Conservation (phyloP, 2,329 filamentous ascomycete species). For the Aspergillus jensenii region DNA sequence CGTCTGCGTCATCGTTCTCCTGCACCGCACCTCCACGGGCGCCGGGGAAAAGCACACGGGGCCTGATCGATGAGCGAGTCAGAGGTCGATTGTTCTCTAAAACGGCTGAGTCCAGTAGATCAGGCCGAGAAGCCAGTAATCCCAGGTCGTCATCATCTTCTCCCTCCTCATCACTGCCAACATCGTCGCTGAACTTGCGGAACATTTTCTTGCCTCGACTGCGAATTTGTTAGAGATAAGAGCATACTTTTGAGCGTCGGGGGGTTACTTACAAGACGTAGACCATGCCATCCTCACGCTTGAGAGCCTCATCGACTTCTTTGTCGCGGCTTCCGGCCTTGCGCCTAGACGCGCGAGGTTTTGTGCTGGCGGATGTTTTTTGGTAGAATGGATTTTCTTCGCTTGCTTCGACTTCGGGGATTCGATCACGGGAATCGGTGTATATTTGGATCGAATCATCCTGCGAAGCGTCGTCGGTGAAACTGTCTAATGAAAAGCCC, state of each 20-base stretch:
- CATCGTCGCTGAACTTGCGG: conserved; percentile 52
- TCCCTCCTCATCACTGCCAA: conserved; percentile 40
- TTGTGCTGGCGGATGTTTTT: conserved; percentile 33
- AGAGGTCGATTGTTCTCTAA: conserved; percentile 46
- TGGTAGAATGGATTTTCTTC: conserved; percentile 58
- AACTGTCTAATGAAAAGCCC: conserved; percentile 47
- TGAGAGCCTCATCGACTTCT: conserved; percentile 51
- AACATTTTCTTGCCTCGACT: conserved; percentile 64
- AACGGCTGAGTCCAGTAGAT: conserved; percentile 34
- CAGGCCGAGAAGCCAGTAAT: conserved; percentile 40
- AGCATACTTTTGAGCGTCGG: background rate
- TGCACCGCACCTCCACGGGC: conserved; percentile 43
- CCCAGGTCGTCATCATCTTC: conserved; percentile 42
- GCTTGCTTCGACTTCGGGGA: conserved; percentile 53
- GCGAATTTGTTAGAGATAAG: conserved; percentile 25
- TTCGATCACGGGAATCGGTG: conserved; percentile 63
- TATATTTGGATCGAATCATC: conserved; percentile 55
- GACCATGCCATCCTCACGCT: conserved; percentile 58
- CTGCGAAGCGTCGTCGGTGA: conserved; percentile 32
- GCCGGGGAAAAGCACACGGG: conserved; percentile 59
- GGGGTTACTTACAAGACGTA: conserved; percentile 59
- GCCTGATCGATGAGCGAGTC: conserved; percentile 59
- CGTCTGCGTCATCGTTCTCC: conserved; percentile 44
- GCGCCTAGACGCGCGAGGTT: conserved; percentile 33
- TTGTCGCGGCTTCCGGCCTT: conserved; percentile 32